Evolutionary conservation across 2,329 filamentous ascomycete genomes (phyloP).

Genomic region (Phyllachora maydis): DNA sequence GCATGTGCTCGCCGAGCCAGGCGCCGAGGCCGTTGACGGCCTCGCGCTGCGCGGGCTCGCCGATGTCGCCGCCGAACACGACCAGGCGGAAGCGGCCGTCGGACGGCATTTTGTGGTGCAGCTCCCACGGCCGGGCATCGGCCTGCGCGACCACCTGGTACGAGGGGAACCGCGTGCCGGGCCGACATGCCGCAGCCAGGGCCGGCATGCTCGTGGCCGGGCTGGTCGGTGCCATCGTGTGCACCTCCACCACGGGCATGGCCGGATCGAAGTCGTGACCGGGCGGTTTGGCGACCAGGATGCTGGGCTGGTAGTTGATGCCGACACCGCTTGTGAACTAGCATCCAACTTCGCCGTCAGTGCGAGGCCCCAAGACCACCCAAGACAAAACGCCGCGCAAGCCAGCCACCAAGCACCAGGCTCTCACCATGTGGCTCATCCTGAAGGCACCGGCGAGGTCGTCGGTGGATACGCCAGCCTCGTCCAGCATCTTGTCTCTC

Average conservation of each 20-base stretch:
- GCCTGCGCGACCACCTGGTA: constrained; percentile 39
- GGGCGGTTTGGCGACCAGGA: constrained; percentile 38
- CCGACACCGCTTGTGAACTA: constrained; percentile 35
- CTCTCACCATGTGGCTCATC: constrained; percentile 34
- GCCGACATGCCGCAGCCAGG: constrained; percentile 20
- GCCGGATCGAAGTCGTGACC: constrained; percentile 16
- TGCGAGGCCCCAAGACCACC: too few relatives aligned
- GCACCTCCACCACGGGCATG: constrained; percentile 1
- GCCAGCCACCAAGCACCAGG: too few relatives aligned
- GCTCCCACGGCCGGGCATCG: constrained; percentile 31
- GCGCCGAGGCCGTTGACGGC: constrained; percentile 25
- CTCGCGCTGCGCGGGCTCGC: constrained; percentile 16
- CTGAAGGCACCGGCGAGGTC: constrained; percentile 40
- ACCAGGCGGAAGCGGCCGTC: constrained; percentile 37
- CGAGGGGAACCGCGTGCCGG: constrained; percentile 36
- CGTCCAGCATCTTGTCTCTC: constrained; percentile 37
- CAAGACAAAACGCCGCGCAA: too few relatives aligned
- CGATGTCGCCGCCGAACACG: constrained; percentile 40
- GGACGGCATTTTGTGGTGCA: constrained; percentile 32
- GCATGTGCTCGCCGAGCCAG: constrained; percentile 13
- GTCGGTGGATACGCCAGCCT: constrained; percentile 37
- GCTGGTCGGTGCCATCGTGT: background rate
- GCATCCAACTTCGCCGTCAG: too few relatives aligned
- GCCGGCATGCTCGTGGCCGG: constrained; percentile 10
- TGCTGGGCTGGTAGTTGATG: constrained; percentile 35